Evolutionary conservation across 2,329 filamentous ascomycete genomes (phyloP).

Genomic region (Colletotrichum coccodes): DNA sequence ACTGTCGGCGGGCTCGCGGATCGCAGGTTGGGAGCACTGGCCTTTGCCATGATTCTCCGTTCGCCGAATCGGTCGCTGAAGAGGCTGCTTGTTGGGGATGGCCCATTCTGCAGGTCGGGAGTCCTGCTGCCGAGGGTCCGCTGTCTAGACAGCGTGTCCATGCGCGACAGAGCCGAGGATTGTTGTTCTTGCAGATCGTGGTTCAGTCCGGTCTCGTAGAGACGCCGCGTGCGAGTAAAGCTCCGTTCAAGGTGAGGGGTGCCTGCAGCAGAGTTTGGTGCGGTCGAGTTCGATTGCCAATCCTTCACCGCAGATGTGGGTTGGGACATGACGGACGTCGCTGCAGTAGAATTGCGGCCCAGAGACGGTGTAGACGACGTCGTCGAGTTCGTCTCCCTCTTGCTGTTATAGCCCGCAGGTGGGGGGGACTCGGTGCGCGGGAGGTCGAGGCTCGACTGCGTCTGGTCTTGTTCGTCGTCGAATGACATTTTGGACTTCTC

Average conservation of each 20-base stretch:
- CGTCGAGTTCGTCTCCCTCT: conserved; percentile 88
- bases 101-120: conserved; percentile 56
- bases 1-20: conserved; percentile 61
- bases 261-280: conserved; percentile 48
- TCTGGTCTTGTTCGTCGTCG: conserved; percentile 51
- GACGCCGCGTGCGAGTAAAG: conserved; percentile 75
- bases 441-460: conserved; percentile 41
- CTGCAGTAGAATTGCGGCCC: conserved; percentile 83
- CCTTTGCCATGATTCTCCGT: conserved; percentile 60
- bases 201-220: conserved; percentile 86
- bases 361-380: conserved; percentile 76
- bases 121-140: conserved; percentile 62
- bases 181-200: conserved; percentile 86
- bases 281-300: conserved; percentile 51
- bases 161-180: conserved; percentile 77
- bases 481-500: conserved; percentile 64
- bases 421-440: conserved; percentile 64
- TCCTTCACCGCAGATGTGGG: conserved; percentile 63
- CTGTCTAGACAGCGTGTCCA: conserved; percentile 81
- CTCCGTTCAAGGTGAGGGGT: conserved; percentile 67
- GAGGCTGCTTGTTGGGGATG: conserved; percentile 56
- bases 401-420: conserved; percentile 73
- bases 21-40: conserved; percentile 76
- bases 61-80: conserved; percentile 59
- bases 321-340: conserved; percentile 88